Evolutionary conservation across 1,139 yeast genomes (phyloP), one percentile per base, ranked within the genome.

Genomic region (Kodamaea ohmeri): DNA sequence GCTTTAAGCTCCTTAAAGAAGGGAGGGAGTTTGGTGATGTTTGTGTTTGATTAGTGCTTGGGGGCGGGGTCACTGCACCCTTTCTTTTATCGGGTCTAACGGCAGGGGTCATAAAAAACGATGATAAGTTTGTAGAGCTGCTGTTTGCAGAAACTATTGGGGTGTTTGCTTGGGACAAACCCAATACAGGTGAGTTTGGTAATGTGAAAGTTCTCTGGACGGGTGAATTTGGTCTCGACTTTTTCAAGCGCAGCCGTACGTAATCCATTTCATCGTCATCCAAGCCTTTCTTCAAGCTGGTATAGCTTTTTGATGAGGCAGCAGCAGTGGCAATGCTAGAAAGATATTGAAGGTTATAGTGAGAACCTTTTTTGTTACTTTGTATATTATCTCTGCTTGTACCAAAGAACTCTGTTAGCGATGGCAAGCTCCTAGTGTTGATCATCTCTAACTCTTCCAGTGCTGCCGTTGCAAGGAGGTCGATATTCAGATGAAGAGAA

Each of bases 401-500:
- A 13, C 50, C 44, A 47, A 81, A 81, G 60, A 76, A 81, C 32
- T 80, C 80, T 0, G 83, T 68, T 38, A 82, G 63, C 3, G 86
- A 74, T 2, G 89, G 89, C 28, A 83, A 67, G 1, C 86, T 80
- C 53, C 73, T 76, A 8, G 80, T 75, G 38, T 57, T 80, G 41
- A 80, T 52, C 42, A 71, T 64, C 37, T 65, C 83, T 40, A 86
- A 68, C 56, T 85, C 92, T 53, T 84, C 85, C 4, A 89, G 76
- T 1, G 95, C 95, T 3, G 95, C 94, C 18, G 83, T 76, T 3
- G 94, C 95, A 43, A 86, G 63, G 3, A 84, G 72, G 55, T 85
- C 85, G 57, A 86, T 85, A 53, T 83, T 88, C 60, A 78, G 71
- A 9, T 44, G 41, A 4, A 16, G 20, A 5, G 36, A 35, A 31